Base-by-base conservation (phyloP, 2,329 filamentous ascomycete species). In the Verticillium nubilum region DNA sequence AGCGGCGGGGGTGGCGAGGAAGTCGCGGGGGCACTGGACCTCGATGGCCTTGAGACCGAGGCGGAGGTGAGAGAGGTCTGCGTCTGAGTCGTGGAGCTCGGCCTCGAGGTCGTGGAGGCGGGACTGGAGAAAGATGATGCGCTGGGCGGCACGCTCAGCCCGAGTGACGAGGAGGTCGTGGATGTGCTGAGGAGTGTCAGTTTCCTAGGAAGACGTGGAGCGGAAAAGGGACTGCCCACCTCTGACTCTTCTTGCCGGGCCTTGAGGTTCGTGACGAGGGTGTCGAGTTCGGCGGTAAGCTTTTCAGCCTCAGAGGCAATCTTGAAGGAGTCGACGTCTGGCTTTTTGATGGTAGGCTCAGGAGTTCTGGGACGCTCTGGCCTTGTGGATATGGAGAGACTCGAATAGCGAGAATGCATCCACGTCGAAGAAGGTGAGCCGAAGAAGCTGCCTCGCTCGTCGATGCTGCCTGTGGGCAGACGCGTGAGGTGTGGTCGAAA, bases 41-140 rank as follows among this genome's bases (percentile, higher is more conserved):
- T 88, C 84, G 64, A 88, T 80, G 25, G 82, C 84, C 64, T 86
- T 84, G 62, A 87, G 77, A 67, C 84, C 81, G 62, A 90, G 83
- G 60, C 84, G 82, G 50, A 86, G 78, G 67, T 84, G 84, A 52
- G 82, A 78, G 28, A 88, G 77, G 67, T 88, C 85, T 47, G 84
- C 80, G 62, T 86, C 82, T 66, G 81, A 81, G 65, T 82, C 78
- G 55, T 80, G 75, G 26, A 83, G 76, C 64, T 86, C 81, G 37
- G 80, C 74, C 67, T 84, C 85, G 82, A 89, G 75, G 62, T 86
- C 79, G 47, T 76, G 68, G 52, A 89, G 76, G 52, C 84, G 80
- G 37, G 78, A 78, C 66, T 89, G 84, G 15, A 89, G 76, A 60
- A 83, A 81, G 26, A 85, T 76, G 60, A 89, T 84, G 57, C 81